These are phyloP conservation scores for Penicillium sp. DNA, from an alignment of 2,329 filamentous ascomycete species.

Conservation along the genomic window DNA sequence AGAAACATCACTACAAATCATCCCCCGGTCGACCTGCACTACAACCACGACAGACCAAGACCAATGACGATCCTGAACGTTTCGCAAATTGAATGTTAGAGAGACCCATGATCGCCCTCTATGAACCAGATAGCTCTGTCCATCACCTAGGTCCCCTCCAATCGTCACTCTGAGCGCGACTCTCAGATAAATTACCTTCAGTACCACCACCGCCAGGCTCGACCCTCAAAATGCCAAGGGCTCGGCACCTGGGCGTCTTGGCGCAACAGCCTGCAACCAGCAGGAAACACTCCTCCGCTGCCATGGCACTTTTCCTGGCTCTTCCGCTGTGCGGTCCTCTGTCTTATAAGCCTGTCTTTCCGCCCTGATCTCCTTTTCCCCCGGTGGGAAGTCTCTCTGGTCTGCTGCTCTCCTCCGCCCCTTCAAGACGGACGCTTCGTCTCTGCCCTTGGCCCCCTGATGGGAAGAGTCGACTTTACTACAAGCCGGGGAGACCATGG, in stretches of 20 bases:
- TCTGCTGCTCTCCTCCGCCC: not conserved
- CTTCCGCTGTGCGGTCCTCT: slow-evolving; percentile 20
- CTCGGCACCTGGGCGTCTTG: slow-evolving; percentile 37
- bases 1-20: not conserved
- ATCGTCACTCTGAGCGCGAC: not conserved
- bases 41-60: not conserved
- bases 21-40: not conserved
- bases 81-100: not conserved
- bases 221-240: slow-evolving; percentile 31
- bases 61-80: not conserved
- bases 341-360: slow-evolving; percentile 24
- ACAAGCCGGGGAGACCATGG: slow-evolving; percentile 22
- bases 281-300: slow-evolving; percentile 26
- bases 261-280: slow-evolving; percentile 28
- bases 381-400: slow-evolving; percentile 17
- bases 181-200: not conserved
- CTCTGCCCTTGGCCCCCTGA: slow-evolving; percentile 10
- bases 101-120: not conserved
- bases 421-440: not conserved
- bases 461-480: slow-evolving; percentile 12
- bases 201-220: not conserved
- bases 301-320: slow-evolving; percentile 27
- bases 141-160: not conserved
- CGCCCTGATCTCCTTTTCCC: slow-evolving; percentile 21
- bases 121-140: not conserved